phyloP scores from a whole-genome alignment of 129 eudicot species.

The Escallonia rubra region DNA sequence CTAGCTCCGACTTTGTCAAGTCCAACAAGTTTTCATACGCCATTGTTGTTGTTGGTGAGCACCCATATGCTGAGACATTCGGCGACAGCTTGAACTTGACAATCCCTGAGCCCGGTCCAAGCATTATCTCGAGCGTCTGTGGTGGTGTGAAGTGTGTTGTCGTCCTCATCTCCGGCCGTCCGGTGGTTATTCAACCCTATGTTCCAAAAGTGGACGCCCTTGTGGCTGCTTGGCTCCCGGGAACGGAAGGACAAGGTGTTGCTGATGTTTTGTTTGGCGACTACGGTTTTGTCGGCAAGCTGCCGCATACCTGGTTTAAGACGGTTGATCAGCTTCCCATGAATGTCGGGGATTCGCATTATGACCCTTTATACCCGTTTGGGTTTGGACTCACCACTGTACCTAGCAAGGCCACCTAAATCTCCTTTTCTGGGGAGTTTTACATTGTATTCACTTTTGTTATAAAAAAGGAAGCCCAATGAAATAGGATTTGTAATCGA shows the following conservation, averaged over 20 bases:
- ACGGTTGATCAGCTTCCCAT: slow-evolving; percentile 62
- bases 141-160: slow-evolving; percentile 71
- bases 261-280: slow-evolving; percentile 77
- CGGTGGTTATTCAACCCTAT: slow-evolving; percentile 70
- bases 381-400: slow-evolving; percentile 64
- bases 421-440: not conserved
- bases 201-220: slow-evolving; percentile 52
- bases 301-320: slow-evolving; percentile 71
- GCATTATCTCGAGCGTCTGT: slow-evolving; percentile 54
- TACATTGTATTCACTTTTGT: not conserved
- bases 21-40: slow-evolving; percentile 60
- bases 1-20: slow-evolving; percentile 37
- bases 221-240: slow-evolving; percentile 87
- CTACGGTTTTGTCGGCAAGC: slow-evolving; percentile 70
- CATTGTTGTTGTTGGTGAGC: slow-evolving; percentile 81
- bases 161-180: slow-evolving; percentile 64
- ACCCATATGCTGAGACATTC: slow-evolving; percentile 65
- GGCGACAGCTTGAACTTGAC: slow-evolving; percentile 73
- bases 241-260: slow-evolving; percentile 74
- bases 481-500: too few relatives aligned
- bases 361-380: slow-evolving; percentile 68
- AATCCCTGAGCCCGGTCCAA: slow-evolving; percentile 55
- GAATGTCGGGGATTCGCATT: slow-evolving; percentile 47
- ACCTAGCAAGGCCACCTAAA: slow-evolving; percentile 21
- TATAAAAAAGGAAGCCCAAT: too few relatives aligned